Evolutionary conservation across 345 rosid genomes (phyloP).

Genomic region (Citrus glauca): DNA sequence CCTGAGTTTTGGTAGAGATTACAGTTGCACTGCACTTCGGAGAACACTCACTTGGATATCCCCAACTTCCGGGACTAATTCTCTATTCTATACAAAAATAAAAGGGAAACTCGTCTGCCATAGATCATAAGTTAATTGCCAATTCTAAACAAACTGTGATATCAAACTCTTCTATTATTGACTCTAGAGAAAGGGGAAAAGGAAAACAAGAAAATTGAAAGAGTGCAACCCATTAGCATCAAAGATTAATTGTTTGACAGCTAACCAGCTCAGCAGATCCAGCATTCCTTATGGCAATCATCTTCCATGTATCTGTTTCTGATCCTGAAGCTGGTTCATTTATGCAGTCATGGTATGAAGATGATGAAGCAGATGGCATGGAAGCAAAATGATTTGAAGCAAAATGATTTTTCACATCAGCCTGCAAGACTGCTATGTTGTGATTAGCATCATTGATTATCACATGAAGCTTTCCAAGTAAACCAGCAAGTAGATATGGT

Average conservation of each 20-base stretch:
- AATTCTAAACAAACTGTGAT: not conserved
- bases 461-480: conserved; percentile 77
- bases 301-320: conserved; percentile 44
- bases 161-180: not conserved
- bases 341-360: conserved; percentile 8
- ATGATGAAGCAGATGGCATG: conserved; percentile 5
- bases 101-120: not conserved
- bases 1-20: too few relatives aligned
- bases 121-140: not conserved
- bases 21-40: not conserved
- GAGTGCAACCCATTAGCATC: not conserved
- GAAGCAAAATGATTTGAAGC: conserved; percentile 16
- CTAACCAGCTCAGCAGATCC: conserved; percentile 53
- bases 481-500: conserved; percentile 80
- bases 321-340: conserved; percentile 23
- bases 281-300: conserved; percentile 33
- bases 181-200: not conserved
- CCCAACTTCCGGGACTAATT: not conserved
- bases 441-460: conserved; percentile 59
- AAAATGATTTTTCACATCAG: conserved; percentile 30
- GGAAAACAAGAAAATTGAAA: not conserved
- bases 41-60: not conserved
- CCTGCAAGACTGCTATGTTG: conserved; percentile 53
- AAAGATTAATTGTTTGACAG: conserved; percentile 52
- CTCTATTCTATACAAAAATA: not conserved